Conservation (phyloP, 805 yeast genomes). For the Pichia sporocuriosa region DNA sequence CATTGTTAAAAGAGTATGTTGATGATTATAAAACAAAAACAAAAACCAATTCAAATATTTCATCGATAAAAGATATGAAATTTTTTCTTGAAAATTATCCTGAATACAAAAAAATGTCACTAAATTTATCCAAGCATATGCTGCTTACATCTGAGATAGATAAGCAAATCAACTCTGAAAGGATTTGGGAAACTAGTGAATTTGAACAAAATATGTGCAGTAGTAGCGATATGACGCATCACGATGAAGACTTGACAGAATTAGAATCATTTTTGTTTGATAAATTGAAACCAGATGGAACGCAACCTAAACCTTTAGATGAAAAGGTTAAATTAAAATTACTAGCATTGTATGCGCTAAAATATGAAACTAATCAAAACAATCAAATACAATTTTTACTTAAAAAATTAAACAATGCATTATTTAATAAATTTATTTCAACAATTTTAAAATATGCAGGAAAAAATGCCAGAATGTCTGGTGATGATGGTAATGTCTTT, state of each 20-base stretch:
- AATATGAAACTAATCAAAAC: constrained; percentile 51
- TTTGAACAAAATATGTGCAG: constrained; percentile 81
- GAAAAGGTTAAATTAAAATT: constrained; percentile 55
- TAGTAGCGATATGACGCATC: constrained; percentile 37
- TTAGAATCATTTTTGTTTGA: constrained; percentile 49
- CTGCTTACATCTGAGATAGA: constrained; percentile 83
- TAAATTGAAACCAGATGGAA: constrained; percentile 18
- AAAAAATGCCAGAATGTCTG: constrained; percentile 33
- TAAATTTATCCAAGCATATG: constrained; percentile 89
- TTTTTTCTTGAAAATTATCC: constrained; percentile 89
- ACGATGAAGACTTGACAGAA: constrained; percentile 47
- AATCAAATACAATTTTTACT: constrained; percentile 37
- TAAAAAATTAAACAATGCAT: constrained; percentile 31
- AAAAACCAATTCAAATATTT: constrained; percentile 62
- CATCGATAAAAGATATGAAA: constrained; percentile 83
- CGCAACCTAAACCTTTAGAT: constrained; percentile 31
- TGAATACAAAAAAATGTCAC: constrained; percentile 80
- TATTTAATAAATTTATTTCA: constrained; percentile 35
- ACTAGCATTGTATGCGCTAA: constrained; percentile 64
- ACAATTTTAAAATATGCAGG: constrained; percentile 43
- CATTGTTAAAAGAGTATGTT: constrained; percentile 77
- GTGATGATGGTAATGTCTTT: constrained; percentile 29
- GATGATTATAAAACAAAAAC: constrained; percentile 75
- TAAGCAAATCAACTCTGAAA: constrained; percentile 52
- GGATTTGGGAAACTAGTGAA: constrained; percentile 83